Base-by-base conservation (phyloP, 768 basidiomycete species). In the Russula lepida region DNA sequence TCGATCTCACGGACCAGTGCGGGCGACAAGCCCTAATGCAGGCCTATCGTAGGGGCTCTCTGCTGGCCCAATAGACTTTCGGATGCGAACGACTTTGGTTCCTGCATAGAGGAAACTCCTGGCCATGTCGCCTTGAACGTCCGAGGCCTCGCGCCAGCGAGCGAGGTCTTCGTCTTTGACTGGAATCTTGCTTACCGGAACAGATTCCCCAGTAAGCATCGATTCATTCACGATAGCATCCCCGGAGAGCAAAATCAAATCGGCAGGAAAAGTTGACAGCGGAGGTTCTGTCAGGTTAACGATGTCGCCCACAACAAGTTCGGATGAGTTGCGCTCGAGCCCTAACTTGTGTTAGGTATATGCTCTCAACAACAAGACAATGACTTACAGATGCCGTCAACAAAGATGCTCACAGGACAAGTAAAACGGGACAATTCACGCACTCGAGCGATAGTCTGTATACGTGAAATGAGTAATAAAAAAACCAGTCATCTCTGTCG, bases 181-280 rank as follows among this genome's bases (percentile, higher is more conserved):
- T 0, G 95, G 88, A 21, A 82, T 74, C 71, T 99, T 99, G 71
- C 90, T 90, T 54, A 99, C 92, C 2, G 97, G 97, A 0, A 99
- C 92, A 65, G 94, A 97, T 74, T 99, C 97, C 13, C 97, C 97
- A 0, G 97, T 98, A 25, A 99, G 82, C 97, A 99, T 98, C 64
- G 93, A 95, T 75, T 99, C 97, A 71, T 98, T 98, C 54, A 98
- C 88, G 60, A 99, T 95, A 1, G 94, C 93, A 71, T 99, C 97
- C 1, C 97, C 97, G 2, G 92, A 91, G 30, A 99, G 83, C 8
- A 99, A 79, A 65, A 98, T 82, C 64, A 95, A 79, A 71, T 99
- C 97, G 15, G 92, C 89, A 3, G 97, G 97, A 65, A 99, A 79
- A 33, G 85, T 73, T 9, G 81, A 75, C 8, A 95, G 78, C 27